Conservation (phyloP, 2,329 filamentous ascomycete genomes). For the Colletotrichum coccodes region DNA sequence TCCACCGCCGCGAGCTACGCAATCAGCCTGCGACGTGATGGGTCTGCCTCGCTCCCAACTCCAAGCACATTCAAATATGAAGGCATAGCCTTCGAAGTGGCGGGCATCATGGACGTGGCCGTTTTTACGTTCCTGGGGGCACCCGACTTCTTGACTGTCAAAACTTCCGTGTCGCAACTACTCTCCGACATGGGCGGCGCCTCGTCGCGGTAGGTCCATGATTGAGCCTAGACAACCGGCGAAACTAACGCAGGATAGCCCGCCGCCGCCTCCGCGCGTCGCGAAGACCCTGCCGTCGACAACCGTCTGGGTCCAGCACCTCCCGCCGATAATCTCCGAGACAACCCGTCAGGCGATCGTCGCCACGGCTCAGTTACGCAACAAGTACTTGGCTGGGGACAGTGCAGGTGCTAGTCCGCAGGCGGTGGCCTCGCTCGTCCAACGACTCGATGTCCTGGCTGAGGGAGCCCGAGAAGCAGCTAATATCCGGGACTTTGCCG, state of each 20-base stretch:
- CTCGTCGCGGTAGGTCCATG: slow-evolving; percentile 18
- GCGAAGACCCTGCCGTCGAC: slow-evolving; percentile 26
- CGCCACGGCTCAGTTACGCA: slow-evolving; percentile 18
- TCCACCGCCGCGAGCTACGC: not conserved
- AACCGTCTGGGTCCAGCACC: slow-evolving; percentile 28
- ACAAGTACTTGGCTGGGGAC: slow-evolving; percentile 18
- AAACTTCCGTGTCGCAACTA: not conserved
- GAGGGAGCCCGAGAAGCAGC: slow-evolving; percentile 15
- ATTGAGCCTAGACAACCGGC: not conserved
- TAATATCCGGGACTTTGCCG: slow-evolving; percentile 32
- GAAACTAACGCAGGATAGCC: slow-evolving; percentile 5
- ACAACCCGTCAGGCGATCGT: slow-evolving; percentile 22
- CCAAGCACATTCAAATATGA: not conserved
- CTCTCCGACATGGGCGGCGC: slow-evolving; percentile 15
- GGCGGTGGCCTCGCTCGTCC: not conserved
- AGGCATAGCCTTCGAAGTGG: not conserved
- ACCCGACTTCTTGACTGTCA: not conserved
- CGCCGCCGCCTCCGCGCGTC: slow-evolving; percentile 20
- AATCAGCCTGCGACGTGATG: slow-evolving; percentile 1
- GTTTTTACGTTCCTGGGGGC: not conserved
- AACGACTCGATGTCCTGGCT: not conserved
- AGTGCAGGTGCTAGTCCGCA: not conserved
- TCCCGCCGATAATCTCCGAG: slow-evolving; percentile 32
- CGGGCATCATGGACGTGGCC: not conserved
- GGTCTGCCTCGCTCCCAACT: not conserved